Conservation (phyloP, 208 protist genomes). For the Wallacemonas sp. region DNA sequence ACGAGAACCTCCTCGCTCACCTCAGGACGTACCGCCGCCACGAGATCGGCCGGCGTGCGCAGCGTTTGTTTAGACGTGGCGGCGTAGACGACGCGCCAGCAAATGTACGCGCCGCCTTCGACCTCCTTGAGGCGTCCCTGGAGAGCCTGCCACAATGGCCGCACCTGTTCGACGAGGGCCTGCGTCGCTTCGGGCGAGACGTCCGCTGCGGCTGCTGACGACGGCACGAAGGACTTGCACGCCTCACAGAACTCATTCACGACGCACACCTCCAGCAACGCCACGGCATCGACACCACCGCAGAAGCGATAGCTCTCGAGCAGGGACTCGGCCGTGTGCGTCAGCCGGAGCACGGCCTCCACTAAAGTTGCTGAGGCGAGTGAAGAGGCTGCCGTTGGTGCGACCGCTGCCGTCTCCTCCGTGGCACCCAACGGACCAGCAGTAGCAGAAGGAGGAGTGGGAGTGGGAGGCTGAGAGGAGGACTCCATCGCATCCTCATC, state of each 20-base stretch:
- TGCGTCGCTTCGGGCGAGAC: not conserved
- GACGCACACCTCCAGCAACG: slow-evolving; percentile 13
- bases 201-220: no score
- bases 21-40: slow-evolving; percentile 42
- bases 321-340: not conserved
- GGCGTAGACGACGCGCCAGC: slow-evolving; percentile 72
- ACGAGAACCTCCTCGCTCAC: slow-evolving; percentile 72
- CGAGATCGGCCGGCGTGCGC: slow-evolving; percentile 58
- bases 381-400: not conserved
- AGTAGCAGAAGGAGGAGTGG: no score
- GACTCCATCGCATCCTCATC: slow-evolving; percentile 43
- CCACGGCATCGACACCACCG: slow-evolving; percentile 12
- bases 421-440: no score
- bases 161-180: not conserved
- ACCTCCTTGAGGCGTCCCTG: slow-evolving; percentile 18
- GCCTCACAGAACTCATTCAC: slow-evolving; percentile 12
- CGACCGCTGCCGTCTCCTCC: not conserved
- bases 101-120: slow-evolving; percentile 23
- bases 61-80: slow-evolving; percentile 41
- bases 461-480: no score
- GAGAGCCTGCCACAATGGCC: slow-evolving; percentile 12
- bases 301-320: slow-evolving; percentile 7
- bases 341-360: not conserved
- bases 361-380: not conserved
- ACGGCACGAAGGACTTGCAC: slow-evolving; percentile 1